Evolutionary conservation across 768 basidiomycete genomes (phyloP), one percentile per base, ranked within the genome.

Genomic region (Tylopilus rubrobrunneus): DNA sequence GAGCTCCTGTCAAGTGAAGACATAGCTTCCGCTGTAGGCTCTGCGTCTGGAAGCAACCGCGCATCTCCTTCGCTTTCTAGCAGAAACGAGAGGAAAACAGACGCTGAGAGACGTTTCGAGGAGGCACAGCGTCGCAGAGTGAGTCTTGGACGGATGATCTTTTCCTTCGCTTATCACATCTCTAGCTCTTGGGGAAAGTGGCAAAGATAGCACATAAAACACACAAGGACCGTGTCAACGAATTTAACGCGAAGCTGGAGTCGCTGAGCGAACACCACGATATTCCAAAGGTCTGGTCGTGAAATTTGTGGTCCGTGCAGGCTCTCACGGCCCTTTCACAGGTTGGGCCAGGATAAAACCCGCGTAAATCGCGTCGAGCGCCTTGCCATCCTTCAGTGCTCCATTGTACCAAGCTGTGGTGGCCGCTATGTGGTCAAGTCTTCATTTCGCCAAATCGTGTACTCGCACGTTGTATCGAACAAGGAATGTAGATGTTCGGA

Each of bases 201-300:
- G 78, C 81, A 17, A 89, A 83, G 71, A 64, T 89, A 63, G 92
- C 93, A 0, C 76, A 76, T 63, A 91, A 89, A 74, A 92, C 89
- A 7, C 93, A 97, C 73, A 97, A 97, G 73, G 93, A 97, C 56
- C 86, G 93, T 41, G 93, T 97, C 36, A 84, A 82, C 58, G 92
- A 94, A 64, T 92, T 95, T 64, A 97, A 97, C 65, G 63, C 80
- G 25, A 89, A 94, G 67, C 76, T 97, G 9, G 93, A 95, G 72
- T 74, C 82, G 53, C 79, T 94, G 53, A 90, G 88, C 69, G 92
- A 95, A 74, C 93, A 94, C 78, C 90, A 96, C 70, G 92, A 95
- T 69, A 93, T 94, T 64, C 92, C 92, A 39, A 94, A 95, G 81
- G 91, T 86, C 67, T 55, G 73, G 63, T 46, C 45, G 52, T 44